These are phyloP conservation scores for Maudiozyma saulgeensis DNA, from an alignment of 805 yeast species.

Conservation along the genomic window DNA sequence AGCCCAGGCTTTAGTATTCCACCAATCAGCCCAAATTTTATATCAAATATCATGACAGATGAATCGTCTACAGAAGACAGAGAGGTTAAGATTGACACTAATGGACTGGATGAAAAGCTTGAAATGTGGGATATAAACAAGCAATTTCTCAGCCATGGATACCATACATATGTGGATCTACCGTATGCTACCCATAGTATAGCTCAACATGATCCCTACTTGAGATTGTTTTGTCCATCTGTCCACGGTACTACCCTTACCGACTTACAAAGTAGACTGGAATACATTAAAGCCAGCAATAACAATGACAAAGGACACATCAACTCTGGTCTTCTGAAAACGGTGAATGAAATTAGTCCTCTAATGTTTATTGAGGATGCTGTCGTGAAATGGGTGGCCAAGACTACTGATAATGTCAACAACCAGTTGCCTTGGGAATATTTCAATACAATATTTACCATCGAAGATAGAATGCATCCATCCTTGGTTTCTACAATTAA, in stretches of 20 bases:
- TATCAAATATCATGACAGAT: background rate
- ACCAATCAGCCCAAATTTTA: background rate
- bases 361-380: constrained; percentile 7
- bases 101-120: background rate
- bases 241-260: constrained; percentile 7
- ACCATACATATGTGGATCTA: constrained; percentile 5
- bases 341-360: constrained; percentile 2
- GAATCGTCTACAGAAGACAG: background rate
- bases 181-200: constrained; percentile 8
- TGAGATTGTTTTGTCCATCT: constrained; percentile 4
- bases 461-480: constrained; percentile 2
- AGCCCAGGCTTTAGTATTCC: background rate
- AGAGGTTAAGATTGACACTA: background rate
- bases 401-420: background rate
- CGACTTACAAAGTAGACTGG: constrained; percentile 2
- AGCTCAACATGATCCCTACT: constrained; percentile 6
- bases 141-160: constrained; percentile 4
- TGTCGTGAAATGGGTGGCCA: constrained; percentile 3
- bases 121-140: constrained; percentile 8
- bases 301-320: too few relatives aligned
- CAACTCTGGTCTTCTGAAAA: background rate
- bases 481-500: background rate
- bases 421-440: constrained; percentile 1
- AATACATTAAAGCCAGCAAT: background rate
- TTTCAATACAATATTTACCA: constrained; percentile 1